These are phyloP conservation scores for Phaffia rhodozyma DNA, from an alignment of 1,284 basidiomycete genomes.

Conservation along the genomic window DNA sequence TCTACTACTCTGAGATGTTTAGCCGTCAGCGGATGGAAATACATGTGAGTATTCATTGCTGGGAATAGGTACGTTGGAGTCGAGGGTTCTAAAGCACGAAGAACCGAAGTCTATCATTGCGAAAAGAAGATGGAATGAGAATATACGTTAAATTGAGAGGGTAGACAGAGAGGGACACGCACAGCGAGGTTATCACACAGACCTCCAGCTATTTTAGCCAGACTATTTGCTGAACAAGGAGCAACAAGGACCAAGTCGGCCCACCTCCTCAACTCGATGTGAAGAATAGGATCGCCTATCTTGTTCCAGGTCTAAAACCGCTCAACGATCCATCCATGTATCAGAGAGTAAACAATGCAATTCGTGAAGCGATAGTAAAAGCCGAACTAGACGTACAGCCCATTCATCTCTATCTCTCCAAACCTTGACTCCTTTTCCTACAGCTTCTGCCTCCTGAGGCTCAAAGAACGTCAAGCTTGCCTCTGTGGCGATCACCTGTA, in stretches of 20 bases:
- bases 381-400: constrained; percentile 43
- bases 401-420: constrained; percentile 93
- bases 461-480: constrained; percentile 68
- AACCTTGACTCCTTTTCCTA: constrained; percentile 45
- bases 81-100: constrained; percentile 68
- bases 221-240: constrained; percentile 88
- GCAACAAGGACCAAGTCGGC: constrained; percentile 88
- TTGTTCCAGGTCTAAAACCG: constrained; percentile 44
- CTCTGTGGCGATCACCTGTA: constrained; percentile 75
- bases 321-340: neutral
- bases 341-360: neutral
- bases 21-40: constrained; percentile 79
- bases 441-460: constrained; percentile 41
- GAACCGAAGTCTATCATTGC: constrained; percentile 59
- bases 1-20: constrained; percentile 60
- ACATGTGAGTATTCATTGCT: constrained; percentile 99
- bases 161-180: constrained; percentile 25
- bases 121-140: neutral
- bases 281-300: constrained; percentile 84
- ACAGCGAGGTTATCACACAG: constrained; percentile 84
- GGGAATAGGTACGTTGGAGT: constrained; percentile 84
- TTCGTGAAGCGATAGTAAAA: neutral
- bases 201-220: constrained; percentile 82
- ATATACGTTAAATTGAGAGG: neutral
- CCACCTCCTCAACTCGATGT: constrained; percentile 81